These are phyloP conservation scores for Russula brevipes DNA, from an alignment of 768 basidiomycete species.

Conservation along the genomic window DNA sequence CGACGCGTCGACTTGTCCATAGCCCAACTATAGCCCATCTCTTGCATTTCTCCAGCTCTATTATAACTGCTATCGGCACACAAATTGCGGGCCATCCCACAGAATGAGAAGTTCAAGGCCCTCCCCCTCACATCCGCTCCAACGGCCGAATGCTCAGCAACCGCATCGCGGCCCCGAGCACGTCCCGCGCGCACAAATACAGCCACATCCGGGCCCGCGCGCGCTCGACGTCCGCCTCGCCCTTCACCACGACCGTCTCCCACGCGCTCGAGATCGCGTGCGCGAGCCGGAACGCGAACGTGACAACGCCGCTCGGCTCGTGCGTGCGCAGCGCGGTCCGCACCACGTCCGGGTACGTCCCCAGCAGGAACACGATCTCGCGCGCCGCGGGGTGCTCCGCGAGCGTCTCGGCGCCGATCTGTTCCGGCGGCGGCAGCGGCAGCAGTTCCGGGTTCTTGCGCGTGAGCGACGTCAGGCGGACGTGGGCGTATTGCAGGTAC, in stretches of 20 bases:
- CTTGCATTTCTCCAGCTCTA: not conserved
- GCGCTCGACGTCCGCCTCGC: constrained; percentile 68
- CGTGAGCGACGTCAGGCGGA: constrained; percentile 82
- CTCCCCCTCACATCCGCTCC: constrained; percentile 71
- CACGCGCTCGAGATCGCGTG: constrained; percentile 90
- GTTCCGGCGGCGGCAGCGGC: constrained; percentile 63
- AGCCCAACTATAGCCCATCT: too few species aligned
- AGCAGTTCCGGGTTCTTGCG: constrained; percentile 88
- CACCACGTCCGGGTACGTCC: constrained; percentile 88
- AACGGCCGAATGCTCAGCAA: constrained; percentile 84
- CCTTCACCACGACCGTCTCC: constrained; percentile 85
- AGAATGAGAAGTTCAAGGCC: not conserved
- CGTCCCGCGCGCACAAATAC: constrained; percentile 84
- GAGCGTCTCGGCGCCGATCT: constrained; percentile 66
- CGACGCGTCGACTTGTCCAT: not conserved
- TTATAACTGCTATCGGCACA: too few species aligned
- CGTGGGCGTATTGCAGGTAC: constrained; percentile 96
- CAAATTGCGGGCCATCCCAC: not conserved
- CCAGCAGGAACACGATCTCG: constrained; percentile 82
- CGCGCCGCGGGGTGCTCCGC: constrained; percentile 65
- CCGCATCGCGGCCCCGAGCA: constrained; percentile 81
- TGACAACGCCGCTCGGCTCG: constrained; percentile 89
- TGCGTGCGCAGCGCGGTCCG: constrained; percentile 76
- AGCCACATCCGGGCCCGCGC: constrained; percentile 84
- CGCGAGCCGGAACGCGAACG: constrained; percentile 78